Evolutionary conservation across 352 stramenopile genomes (phyloP).

Genomic region (Globisporangium splendens): DNA sequence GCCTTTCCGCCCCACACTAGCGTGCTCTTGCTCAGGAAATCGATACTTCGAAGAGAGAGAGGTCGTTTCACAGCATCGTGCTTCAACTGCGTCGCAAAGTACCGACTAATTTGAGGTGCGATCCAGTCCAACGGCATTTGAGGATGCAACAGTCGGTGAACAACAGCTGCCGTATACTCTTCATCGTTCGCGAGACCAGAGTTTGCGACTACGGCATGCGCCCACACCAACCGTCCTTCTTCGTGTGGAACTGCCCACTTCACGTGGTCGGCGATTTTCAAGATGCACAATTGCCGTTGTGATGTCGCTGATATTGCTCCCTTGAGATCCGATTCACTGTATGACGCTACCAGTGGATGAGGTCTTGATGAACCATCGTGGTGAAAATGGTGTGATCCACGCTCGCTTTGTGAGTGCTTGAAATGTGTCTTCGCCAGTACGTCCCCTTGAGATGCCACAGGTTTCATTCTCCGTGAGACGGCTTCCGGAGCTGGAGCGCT

Average conservation of each 20-base stretch:
- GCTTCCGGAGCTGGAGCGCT: background rate
- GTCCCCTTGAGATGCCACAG: constrained; percentile 11
- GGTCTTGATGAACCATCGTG: constrained; percentile 3
- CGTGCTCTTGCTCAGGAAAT: constrained; percentile 72
- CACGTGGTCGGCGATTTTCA: constrained; percentile 54
- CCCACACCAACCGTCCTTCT: constrained; percentile 62
- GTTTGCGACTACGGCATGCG: constrained; percentile 57
- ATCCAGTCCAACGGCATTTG: constrained; percentile 60
- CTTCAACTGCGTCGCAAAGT: constrained; percentile 74
- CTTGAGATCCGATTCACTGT: constrained; percentile 41
- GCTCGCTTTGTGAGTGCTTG: constrained; percentile 18
- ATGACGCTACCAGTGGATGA: constrained; percentile 15
- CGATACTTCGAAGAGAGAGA: constrained; percentile 68
- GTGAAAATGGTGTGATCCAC: constrained; percentile 1
- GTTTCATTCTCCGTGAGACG: constrained; percentile 8
- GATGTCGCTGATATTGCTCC: constrained; percentile 23
- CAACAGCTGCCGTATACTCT: constrained; percentile 20
- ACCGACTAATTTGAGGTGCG: constrained; percentile 65
- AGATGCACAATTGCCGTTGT: constrained; percentile 39
- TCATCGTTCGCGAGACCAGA: constrained; percentile 13
- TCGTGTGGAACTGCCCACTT: constrained; percentile 35
- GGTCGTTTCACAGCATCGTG: constrained; percentile 59
- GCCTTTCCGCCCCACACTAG: constrained; percentile 56
- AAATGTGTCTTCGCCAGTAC: constrained; percentile 13
- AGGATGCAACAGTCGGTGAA: constrained; percentile 40